Evolutionary conservation across 257 asterid genomes (phyloP), one percentile per base, ranked within the genome.

Genomic region (Solanum megistacrolobum): DNA sequence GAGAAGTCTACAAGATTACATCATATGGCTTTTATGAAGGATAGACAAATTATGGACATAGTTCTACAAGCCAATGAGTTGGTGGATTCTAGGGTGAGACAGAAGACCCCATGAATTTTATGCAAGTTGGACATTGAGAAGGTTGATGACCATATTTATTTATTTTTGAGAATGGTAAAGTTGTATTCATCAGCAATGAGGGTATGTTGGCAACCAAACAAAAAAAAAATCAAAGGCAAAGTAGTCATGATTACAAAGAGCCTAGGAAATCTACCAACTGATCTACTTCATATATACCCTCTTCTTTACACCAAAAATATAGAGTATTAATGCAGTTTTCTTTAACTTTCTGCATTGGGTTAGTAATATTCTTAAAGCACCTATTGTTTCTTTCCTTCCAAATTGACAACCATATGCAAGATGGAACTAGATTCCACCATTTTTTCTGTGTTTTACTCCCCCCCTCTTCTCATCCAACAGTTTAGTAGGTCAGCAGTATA

Each of bases 21-120:
- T 65, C 18, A n/a, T 0, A 21, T 60, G 68, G 0, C 1, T 9
- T 43, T 43, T 43, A 0, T 0, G 13, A 41, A 41, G 13, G 48
- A 41, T 41, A 10, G 48, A 10, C 48, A 41, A 41, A 41, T 58
- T 58, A 3, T 58, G 11, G 68, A 21, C 23, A n/a, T 14, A 21
- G 1, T 20, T 58, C 68, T 58, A 9, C 12, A 1, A 21, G 68
- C 5, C 12, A 58, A 58, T 58, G 27, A 58, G 27, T 58, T 21
- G 68, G 11, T 58, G 27, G 68, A 58, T 58, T 58, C 27, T 58
- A 58, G 66, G 21, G 66, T 58, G 66, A 58, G 66, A 58, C 27
- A 0, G 5, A 20, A 20, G 12, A 20, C 66, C 66, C 1, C 0
- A 58, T 9, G 27, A 58, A 58, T 55, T 58, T 21, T 20, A 4